Percentiles rank a stretch among this genome's conserved stretches.
Evolutionary conservation across 768 basidiomycete genomes (phyloP).

Genomic region (Auriscalpium vulgare): DNA sequence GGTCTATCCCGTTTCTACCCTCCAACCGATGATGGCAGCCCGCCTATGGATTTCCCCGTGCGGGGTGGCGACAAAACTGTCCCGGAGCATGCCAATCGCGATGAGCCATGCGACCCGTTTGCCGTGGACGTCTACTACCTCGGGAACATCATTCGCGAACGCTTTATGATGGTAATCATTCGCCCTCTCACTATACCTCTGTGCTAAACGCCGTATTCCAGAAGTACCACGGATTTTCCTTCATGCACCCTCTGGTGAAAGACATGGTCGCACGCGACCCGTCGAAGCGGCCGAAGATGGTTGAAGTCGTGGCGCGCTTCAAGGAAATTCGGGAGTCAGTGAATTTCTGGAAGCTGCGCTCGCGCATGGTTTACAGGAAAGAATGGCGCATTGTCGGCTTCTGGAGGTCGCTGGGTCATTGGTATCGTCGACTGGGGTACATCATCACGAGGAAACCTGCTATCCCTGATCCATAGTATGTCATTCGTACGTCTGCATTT

Average conservation of each 20-base stretch:
- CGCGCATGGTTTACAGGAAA: not conserved
- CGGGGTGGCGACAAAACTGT: conserved; percentile 18
- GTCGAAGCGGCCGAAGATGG: conserved; percentile 27
- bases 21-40: not conserved
- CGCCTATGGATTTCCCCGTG: conserved; percentile 12
- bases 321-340: not conserved
- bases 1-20: conserved; percentile 19
- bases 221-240: conserved; percentile 8
- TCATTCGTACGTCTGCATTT: not conserved
- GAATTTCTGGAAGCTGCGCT: conserved; percentile 8
- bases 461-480: conserved; percentile 6
- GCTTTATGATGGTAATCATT: conserved; percentile 14
- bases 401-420: not conserved
- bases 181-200: not conserved
- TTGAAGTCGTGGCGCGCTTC: conserved; percentile 20
- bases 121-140: conserved; percentile 19
- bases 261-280: conserved; percentile 32
- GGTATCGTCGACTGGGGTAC: conserved; percentile 1
- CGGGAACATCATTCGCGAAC: conserved; percentile 16
- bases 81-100: conserved; percentile 16
- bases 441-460: conserved; percentile 1
- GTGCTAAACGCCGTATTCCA: not conserved
- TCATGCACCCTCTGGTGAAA: conserved; percentile 9
- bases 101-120: conserved; percentile 15
- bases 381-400: conserved; percentile 3